A percentile compares a stretch with the other conserved stretches of the same genome.
Evolutionary conservation across 345 rosid species (phyloP).

Genomic region (Moricandia arvensis): DNA sequence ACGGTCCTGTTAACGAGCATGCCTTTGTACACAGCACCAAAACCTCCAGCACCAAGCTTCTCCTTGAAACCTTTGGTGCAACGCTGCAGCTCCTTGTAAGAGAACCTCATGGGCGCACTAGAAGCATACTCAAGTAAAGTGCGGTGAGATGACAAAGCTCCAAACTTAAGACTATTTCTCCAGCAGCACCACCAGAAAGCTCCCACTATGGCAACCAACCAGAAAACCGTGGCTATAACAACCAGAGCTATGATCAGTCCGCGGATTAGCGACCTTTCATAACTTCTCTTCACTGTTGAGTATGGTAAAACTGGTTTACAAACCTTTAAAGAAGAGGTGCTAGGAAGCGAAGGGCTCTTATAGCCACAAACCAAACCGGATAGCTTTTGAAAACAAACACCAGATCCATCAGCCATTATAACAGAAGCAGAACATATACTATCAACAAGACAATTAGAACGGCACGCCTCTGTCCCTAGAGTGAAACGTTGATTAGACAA

Average conservation of each 20-base stretch:
- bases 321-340: conserved; percentile 63
- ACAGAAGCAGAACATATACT: conserved; percentile 56
- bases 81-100: conserved; percentile 46
- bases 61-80: conserved; percentile 51
- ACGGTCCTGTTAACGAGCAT: conserved; percentile 39
- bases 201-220: conserved; percentile 46
- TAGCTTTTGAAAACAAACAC: conserved; percentile 48
- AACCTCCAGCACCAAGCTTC: conserved; percentile 60
- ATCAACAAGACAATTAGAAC: conserved; percentile 49
- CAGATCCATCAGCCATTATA: conserved; percentile 59
- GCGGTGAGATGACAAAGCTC: conserved; percentile 49
- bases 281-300: not conserved
- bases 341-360: conserved; percentile 53
- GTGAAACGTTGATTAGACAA: conserved; percentile 40
- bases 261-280: conserved; percentile 21
- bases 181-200: conserved; percentile 65
- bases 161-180: conserved; percentile 43
- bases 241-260: conserved; percentile 43
- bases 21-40: conserved; percentile 58
- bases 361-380: conserved; percentile 52
- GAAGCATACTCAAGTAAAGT: conserved; percentile 70
- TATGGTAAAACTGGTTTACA: conserved; percentile 51
- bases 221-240: conserved; percentile 42
- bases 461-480: conserved; percentile 54
- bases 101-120: conserved; percentile 56